Conservation (phyloP, 1,284 basidiomycete species). For the Anthracocystis setariae region DNA sequence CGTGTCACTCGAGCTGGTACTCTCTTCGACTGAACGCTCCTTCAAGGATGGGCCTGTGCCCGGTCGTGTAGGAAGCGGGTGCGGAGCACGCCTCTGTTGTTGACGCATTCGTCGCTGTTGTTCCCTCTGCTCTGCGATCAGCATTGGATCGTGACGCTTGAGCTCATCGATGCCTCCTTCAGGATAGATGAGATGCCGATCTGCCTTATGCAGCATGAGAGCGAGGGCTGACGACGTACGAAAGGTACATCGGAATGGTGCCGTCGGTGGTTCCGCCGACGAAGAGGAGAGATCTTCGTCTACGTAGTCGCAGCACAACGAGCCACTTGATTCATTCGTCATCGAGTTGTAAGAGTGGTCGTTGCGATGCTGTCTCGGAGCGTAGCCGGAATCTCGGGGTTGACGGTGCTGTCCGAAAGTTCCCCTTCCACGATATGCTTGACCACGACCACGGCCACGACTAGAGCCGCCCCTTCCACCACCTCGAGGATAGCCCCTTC, state of each 20-base stretch:
- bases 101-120: conserved; percentile 28
- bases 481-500: conserved; percentile 12
- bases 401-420: conserved; percentile 28
- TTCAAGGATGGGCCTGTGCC: background rate
- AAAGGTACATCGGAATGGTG: conserved; percentile 34
- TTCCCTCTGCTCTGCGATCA: conserved; percentile 57
- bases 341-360: conserved; percentile 1
- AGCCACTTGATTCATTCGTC: conserved; percentile 8
- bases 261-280: conserved; percentile 15
- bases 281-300: conserved; percentile 34
- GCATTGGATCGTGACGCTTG: conserved; percentile 58
- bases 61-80: conserved; percentile 21
- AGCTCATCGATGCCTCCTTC: conserved; percentile 61
- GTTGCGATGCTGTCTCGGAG: conserved; percentile 4
- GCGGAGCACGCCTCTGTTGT: conserved; percentile 20
- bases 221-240: conserved; percentile 34
- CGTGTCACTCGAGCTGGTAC: background rate
- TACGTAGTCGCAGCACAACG: conserved; percentile 36
- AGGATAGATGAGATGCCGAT: conserved; percentile 63
- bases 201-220: conserved; percentile 62
- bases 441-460: conserved; percentile 7
- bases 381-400: conserved; percentile 42
- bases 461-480: conserved; percentile 12
- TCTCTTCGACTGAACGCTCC: conserved; percentile 1
- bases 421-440: conserved; percentile 19